A percentile compares a stretch with the other conserved stretches of the same genome.
Conservation (phyloP, 2,329 filamentous ascomycete genomes). For the Penicillium sp. region DNA sequence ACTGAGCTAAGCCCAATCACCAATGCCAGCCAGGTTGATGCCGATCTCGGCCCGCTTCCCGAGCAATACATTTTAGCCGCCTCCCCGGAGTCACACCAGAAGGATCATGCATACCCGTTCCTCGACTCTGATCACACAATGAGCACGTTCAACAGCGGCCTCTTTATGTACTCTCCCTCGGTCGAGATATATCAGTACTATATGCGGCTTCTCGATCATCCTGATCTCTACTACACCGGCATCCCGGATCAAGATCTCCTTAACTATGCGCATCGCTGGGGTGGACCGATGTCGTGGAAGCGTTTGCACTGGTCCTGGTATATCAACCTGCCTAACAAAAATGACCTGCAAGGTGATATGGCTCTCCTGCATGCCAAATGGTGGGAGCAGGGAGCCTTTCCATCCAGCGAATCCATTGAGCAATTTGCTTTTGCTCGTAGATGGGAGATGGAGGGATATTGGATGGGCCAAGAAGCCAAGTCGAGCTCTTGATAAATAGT, state of each 20-base stretch:
- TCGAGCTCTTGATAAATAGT: background rate
- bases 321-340: conserved; percentile 11
- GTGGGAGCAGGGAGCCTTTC: conserved; percentile 1
- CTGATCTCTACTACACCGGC: conserved; percentile 43
- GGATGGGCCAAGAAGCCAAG: conserved; percentile 5
- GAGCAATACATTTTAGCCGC: conserved; percentile 17
- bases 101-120: conserved; percentile 4
- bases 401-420: background rate
- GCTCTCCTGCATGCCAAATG: conserved; percentile 15
- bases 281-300: conserved; percentile 50
- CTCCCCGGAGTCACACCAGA: conserved; percentile 12
- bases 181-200: conserved; percentile 45
- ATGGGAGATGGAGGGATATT: conserved; percentile 20
- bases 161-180: conserved; percentile 48
- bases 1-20: background rate
- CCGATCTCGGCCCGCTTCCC: conserved; percentile 6
- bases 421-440: conserved; percentile 8
- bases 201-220: conserved; percentile 40
- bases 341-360: conserved; percentile 9
- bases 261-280: conserved; percentile 49
- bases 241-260: conserved; percentile 50
- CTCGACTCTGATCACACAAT: conserved; percentile 2
- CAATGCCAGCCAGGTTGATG: background rate
- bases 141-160: conserved; percentile 31
- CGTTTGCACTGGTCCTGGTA: conserved; percentile 46